Base-by-base conservation (phyloP, 2,329 filamentous ascomycete species). In the Sarocladiaceae sp. region DNA sequence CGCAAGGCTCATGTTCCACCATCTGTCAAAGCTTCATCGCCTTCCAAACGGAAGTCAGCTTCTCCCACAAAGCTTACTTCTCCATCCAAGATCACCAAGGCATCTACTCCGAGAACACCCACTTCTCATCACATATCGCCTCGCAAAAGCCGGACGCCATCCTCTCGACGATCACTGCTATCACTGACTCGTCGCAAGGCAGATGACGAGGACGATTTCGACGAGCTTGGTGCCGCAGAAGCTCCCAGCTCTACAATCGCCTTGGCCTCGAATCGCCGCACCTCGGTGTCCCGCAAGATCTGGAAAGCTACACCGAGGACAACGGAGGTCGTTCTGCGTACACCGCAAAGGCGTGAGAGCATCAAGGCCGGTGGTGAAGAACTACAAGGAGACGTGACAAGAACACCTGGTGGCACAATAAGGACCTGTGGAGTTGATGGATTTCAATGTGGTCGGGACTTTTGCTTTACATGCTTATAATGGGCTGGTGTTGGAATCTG, bases 381-480 rank as follows among this genome's bases (percentile, higher is more conserved):
- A 28, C 4, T 33, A 18, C 25, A 48, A 28, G 58, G 3, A 64
- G 61, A 50, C 40, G 56, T 67, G 28, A 59, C 72, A 4, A 68
- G 68, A 57, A 80, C 78, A 10, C 78, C 78, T 0, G 72, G 77
- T 2, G 79, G 79, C 1, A 73, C 74, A 13, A 57, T 71, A 57
- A 68, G 76, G 50, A 69, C 69, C 13, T 85, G 82, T 54, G 82
- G 82, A 3, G 66, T 77, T 56, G 72, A 75, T 56, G 81, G 77
- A 12, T 84, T 78, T 60, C 67, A 66, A 15, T 85, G 82, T 55
- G 74, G 74, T 3, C 70, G 77, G 51, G 75, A 80, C 55, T 84
- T 84, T 65, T 85, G 82, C 64, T 83, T 86, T 58, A 72, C 70
- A 10, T 84, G 82, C 59, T 66, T 80, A 53, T 70, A 57, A n/a